Evolutionary conservation across 2,329 filamentous ascomycete genomes (phyloP).

Genomic region (Eurotiales sp.): DNA sequence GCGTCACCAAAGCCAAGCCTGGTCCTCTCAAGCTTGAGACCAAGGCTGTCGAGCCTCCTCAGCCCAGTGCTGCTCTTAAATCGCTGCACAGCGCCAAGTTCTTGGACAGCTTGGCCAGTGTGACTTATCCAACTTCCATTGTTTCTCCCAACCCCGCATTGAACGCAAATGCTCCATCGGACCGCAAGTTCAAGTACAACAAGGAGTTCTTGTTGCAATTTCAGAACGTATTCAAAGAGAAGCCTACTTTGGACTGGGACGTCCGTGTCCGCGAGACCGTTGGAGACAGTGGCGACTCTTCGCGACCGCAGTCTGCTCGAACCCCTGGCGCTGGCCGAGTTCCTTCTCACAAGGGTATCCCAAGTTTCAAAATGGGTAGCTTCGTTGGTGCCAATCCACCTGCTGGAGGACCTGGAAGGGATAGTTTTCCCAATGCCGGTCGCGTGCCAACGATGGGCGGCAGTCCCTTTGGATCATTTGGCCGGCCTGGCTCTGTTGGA

Average conservation of each 20-base stretch:
- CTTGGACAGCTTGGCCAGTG: slow-evolving; percentile 71
- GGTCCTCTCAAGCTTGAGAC: slow-evolving; percentile 82
- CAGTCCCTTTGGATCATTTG: slow-evolving; percentile 58
- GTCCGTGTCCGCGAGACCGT: slow-evolving; percentile 79
- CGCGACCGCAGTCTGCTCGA: slow-evolving; percentile 54
- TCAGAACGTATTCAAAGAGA: slow-evolving; percentile 92
- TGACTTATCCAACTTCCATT: slow-evolving; percentile 79
- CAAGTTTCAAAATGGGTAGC: slow-evolving; percentile 63
- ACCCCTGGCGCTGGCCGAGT: slow-evolving; percentile 50
- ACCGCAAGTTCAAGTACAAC: slow-evolving; percentile 88
- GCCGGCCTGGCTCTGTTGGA: slow-evolving; percentile 62
- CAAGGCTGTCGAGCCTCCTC: slow-evolving; percentile 82
- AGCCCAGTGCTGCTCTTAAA: slow-evolving; percentile 90
- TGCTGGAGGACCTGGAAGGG: slow-evolving; percentile 65
- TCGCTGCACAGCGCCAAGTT: slow-evolving; percentile 89
- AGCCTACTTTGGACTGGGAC: slow-evolving; percentile 91
- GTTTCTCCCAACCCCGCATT: slow-evolving; percentile 87
- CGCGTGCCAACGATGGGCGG: slow-evolving; percentile 34
- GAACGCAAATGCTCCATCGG: slow-evolving; percentile 69
- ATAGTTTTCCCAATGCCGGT: slow-evolving; percentile 64
- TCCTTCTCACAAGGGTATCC: slow-evolving; percentile 50
- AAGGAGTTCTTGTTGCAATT: slow-evolving; percentile 94
- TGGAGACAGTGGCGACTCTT: slow-evolving; percentile 69
- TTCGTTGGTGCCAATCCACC: slow-evolving; percentile 64
- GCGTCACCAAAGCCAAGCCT: slow-evolving; percentile 71